These are phyloP conservation scores for Fusarium sacchari DNA, from an alignment of 2,329 filamentous ascomycete species.

Conservation along the genomic window DNA sequence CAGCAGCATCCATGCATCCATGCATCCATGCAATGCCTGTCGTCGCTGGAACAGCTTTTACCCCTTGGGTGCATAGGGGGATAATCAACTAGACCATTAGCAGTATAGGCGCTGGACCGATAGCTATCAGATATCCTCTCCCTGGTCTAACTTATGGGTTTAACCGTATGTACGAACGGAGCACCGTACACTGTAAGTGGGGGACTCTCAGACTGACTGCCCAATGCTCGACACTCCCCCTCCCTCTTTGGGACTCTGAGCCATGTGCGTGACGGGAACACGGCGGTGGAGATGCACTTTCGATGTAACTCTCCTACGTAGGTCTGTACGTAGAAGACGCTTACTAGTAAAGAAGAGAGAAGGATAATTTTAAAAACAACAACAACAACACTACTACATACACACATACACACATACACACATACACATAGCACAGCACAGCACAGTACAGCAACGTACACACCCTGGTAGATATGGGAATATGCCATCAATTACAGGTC, in stretches of 20 bases:
- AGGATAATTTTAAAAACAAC: not conserved
- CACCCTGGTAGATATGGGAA: conserved; percentile 1
- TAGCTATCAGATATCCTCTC: not conserved
- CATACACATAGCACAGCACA: not conserved
- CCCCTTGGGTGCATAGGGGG: not conserved
- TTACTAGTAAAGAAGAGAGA: not conserved
- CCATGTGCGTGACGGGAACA: conserved; percentile 20
- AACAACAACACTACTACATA: not conserved
- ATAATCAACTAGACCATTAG: conserved; percentile 5
- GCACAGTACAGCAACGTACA: not conserved
- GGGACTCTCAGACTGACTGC: not conserved
- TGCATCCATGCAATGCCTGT: not conserved
- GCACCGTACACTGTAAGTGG: not conserved
- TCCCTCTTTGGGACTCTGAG: not conserved
- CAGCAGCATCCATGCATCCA: too few species aligned
- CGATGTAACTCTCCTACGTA: conserved; percentile 1
- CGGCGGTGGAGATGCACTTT: conserved; percentile 16
- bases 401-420: not conserved
- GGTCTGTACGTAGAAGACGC: not conserved
- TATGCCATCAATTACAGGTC: not conserved
- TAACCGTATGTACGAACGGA: too few species aligned
- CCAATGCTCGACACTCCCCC: conserved; percentile 13
- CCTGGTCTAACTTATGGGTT: not conserved
- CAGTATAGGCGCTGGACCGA: not conserved
- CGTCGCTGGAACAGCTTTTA: not conserved